A percentile compares a stretch with the other conserved stretches of the same genome.
These are phyloP conservation scores for Solanum medicagineum DNA, from an alignment of 257 asterid species.

Conservation along the genomic window DNA sequence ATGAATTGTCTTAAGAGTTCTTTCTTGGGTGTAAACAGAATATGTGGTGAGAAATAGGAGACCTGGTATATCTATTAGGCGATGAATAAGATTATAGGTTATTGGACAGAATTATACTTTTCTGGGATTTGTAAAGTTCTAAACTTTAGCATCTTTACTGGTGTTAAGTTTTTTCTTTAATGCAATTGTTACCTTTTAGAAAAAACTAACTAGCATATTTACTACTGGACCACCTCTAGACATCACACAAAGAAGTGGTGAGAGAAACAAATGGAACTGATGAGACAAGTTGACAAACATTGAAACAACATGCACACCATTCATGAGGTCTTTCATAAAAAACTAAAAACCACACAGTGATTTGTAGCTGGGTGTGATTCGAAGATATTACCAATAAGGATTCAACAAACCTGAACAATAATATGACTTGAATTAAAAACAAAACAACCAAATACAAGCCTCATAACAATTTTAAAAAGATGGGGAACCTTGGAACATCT, in stretches of 20 bases:
- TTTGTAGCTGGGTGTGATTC: not conserved
- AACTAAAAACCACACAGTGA: not conserved
- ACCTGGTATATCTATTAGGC: not conserved
- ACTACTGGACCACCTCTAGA: not conserved
- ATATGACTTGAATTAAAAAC: not conserved
- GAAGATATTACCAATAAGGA: not conserved
- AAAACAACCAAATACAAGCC: not conserved
- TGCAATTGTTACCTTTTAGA: not conserved
- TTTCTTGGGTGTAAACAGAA: not conserved
- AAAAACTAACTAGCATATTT: not conserved
- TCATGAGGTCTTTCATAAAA: not conserved
- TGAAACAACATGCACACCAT: not conserved
- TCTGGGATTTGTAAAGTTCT: not conserved
- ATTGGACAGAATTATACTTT: not conserved
- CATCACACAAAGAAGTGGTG: not conserved
- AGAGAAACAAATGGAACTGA: not conserved
- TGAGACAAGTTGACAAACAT: not conserved
- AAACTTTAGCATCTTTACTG: not conserved
- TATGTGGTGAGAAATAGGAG: not conserved
- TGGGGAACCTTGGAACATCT: slow-evolving; percentile 76
- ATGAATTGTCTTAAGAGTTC: not conserved
- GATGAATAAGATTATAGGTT: not conserved
- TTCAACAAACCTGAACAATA: not conserved
- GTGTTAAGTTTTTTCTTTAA: not conserved
- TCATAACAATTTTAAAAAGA: not conserved